Percentiles rank a stretch among this genome's conserved stretches.
These are phyloP conservation scores for Lactarius tabidus DNA, from an alignment of 768 basidiomycete species.

Conservation along the genomic window DNA sequence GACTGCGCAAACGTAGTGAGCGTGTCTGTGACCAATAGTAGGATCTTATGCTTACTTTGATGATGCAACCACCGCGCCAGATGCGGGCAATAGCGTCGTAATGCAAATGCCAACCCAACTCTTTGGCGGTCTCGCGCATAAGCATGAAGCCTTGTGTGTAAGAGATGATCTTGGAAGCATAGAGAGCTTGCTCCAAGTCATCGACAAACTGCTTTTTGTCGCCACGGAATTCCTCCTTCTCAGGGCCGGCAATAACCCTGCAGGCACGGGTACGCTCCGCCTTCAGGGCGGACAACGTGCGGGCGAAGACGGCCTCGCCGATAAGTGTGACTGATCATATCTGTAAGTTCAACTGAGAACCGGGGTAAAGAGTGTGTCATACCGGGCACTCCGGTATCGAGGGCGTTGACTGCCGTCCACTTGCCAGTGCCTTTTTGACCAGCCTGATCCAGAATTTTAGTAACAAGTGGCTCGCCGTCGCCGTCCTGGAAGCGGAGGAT, in stretches of 20 bases:
- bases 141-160: conserved; percentile 99
- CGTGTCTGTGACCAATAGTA: conserved; percentile 20
- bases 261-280: conserved; percentile 91
- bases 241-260: conserved; percentile 86
- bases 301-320: conserved; percentile 98
- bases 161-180: conserved; percentile 99
- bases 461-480: conserved; percentile 86
- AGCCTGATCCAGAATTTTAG: conserved; percentile 92
- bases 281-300: conserved; percentile 96
- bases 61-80: conserved; percentile 99
- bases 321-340: conserved; percentile 81
- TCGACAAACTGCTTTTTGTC: conserved; percentile 99
- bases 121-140: conserved; percentile 97
- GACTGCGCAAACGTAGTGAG: conserved; percentile 35
- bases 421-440: conserved; percentile 99
- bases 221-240: conserved; percentile 90
- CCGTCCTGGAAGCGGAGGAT: conserved; percentile 97
- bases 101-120: conserved; percentile 91
- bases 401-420: conserved; percentile 97
- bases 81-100: conserved; percentile 96
- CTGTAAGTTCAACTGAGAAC: conserved; percentile 11
- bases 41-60: conserved; percentile 60
- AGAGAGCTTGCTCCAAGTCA: conserved; percentile 97
- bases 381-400: conserved; percentile 89
- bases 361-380: conserved; percentile 27